These are phyloP conservation scores for Rhodotorula diobovata DNA, from an alignment of 768 basidiomycete genomes.

Conservation along the genomic window DNA sequence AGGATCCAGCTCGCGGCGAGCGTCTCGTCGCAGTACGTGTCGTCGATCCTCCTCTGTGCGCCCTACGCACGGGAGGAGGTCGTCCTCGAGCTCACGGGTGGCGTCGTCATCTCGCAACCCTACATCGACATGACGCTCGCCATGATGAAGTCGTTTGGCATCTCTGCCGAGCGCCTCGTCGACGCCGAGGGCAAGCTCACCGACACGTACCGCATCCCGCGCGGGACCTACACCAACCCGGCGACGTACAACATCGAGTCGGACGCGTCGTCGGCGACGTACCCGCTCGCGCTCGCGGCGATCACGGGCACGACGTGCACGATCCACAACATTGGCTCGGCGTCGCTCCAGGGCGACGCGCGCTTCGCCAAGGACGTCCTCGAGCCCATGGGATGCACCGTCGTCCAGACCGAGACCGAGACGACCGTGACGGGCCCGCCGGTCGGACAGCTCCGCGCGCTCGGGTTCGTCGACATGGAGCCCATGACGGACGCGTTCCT, in stretches of 20 bases:
- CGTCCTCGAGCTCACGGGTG: constrained; percentile 82
- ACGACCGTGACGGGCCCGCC: constrained; percentile 91
- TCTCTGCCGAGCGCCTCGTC: constrained; percentile 63
- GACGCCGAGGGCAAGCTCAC: constrained; percentile 60
- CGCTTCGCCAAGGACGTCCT: constrained; percentile 88
- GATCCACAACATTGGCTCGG: constrained; percentile 81
- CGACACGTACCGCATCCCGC: constrained; percentile 84
- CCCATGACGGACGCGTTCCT: constrained; percentile 99
- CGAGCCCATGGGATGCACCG: constrained; percentile 89
- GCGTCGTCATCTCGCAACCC: constrained; percentile 93
- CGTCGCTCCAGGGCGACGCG: constrained; percentile 94
- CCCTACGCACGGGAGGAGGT: constrained; percentile 83
- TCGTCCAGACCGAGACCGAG: constrained; percentile 77
- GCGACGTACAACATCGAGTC: constrained; percentile 75
- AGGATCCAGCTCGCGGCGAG: constrained; percentile 82
- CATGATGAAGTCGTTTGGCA: constrained; percentile 92
- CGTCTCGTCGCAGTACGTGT: constrained; percentile 97
- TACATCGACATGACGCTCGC: constrained; percentile 99
- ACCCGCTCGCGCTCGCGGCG: constrained; percentile 93
- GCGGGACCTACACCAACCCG: constrained; percentile 70
- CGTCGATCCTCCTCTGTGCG: constrained; percentile 90
- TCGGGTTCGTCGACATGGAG: constrained; percentile 92
- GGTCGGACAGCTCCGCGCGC: constrained; percentile 68
- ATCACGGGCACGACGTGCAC: constrained; percentile 96
- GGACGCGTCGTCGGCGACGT: constrained; percentile 92